These are phyloP conservation scores for Neofusicoccum sp. DNA, from an alignment of 2,329 filamentous ascomycete genomes.

Conservation along the genomic window DNA sequence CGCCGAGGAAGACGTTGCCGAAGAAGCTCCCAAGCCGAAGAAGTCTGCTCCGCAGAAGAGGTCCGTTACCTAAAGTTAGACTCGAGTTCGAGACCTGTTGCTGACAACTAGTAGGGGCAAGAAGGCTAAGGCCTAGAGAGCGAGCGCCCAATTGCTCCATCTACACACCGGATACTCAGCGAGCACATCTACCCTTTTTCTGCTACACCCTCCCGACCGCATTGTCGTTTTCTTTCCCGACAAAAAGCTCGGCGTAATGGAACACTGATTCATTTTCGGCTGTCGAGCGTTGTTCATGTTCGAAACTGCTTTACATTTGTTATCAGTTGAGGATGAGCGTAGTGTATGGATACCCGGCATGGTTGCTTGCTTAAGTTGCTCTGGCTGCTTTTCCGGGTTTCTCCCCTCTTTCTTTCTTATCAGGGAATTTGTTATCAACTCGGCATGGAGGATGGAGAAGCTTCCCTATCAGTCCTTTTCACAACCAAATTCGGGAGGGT, in stretches of 20 bases:
- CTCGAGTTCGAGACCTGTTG: background rate
- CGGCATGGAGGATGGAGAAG: background rate
- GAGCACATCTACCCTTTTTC: too few relatives aligned
- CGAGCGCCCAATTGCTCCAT: background rate
- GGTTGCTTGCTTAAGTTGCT: background rate
- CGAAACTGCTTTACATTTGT: background rate
- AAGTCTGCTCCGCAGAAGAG: constrained; percentile 10
- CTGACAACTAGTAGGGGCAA: background rate
- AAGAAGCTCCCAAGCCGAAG: constrained; percentile 4
- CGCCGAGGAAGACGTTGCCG: background rate
- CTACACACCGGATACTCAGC: background rate
- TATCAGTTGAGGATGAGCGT: background rate
- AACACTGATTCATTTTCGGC: background rate
- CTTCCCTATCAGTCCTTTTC: background rate
- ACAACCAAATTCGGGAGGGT: too few relatives aligned
- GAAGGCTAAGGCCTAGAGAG: constrained; percentile 8
- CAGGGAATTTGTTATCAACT: background rate
- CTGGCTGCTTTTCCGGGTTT: background rate
- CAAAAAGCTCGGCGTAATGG: background rate
- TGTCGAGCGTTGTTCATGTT: background rate
- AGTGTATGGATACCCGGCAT: constrained; percentile 1
- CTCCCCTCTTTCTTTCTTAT: background rate
- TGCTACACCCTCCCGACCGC: background rate
- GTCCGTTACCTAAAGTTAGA: background rate
- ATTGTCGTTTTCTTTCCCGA: background rate